A percentile compares a stretch with the other conserved stretches of the same genome.
Conservation (phyloP, 2,329 filamentous ascomycete genomes). For the Chlorencoelia australis region DNA sequence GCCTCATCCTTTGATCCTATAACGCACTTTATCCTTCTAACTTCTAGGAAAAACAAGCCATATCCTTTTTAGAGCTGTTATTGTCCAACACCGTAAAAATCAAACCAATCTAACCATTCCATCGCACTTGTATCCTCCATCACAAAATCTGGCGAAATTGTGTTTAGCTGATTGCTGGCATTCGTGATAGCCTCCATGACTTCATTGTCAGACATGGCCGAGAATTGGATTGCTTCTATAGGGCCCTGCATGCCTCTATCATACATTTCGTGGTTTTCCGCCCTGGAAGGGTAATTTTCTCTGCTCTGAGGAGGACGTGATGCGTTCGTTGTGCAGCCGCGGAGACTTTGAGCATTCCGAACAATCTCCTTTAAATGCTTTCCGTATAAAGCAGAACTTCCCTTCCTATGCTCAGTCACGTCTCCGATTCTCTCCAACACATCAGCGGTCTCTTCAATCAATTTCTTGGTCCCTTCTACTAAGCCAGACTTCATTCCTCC, state of each 20-base stretch:
- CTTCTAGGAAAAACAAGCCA: too few relatives aligned
- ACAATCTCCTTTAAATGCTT: conserved; percentile 39
- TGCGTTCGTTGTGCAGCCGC: conserved; percentile 4
- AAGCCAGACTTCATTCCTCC: conserved; percentile 44
- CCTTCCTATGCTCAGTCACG: conserved; percentile 55
- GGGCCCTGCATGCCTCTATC: too few relatives aligned
- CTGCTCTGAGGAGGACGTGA: not conserved
- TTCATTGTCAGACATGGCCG: conserved; percentile 60
- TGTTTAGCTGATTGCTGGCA: conserved; percentile 48
- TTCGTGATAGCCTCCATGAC: conserved; percentile 56
- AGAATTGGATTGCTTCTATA: conserved; percentile 47
- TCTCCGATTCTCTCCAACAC: conserved; percentile 61
- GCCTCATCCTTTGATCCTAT: too few relatives aligned
- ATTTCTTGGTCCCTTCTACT: conserved; percentile 50
- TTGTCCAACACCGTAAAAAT: too few relatives aligned
- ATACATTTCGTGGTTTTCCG: too few relatives aligned
- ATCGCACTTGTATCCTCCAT: conserved; percentile 20
- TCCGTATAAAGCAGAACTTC: conserved; percentile 51
- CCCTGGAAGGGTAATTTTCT: not conserved
- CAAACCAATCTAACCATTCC: conserved; percentile 26
- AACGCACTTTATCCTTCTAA: too few relatives aligned
- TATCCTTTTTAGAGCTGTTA: too few relatives aligned
- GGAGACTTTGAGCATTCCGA: conserved; percentile 7
- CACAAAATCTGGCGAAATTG: conserved; percentile 14
- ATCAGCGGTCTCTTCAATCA: conserved; percentile 59